A percentile compares a stretch with the other conserved stretches of the same genome.
These are phyloP conservation scores for Hippophae tibetana DNA, from an alignment of 306 rosid species.

Conservation along the genomic window DNA sequence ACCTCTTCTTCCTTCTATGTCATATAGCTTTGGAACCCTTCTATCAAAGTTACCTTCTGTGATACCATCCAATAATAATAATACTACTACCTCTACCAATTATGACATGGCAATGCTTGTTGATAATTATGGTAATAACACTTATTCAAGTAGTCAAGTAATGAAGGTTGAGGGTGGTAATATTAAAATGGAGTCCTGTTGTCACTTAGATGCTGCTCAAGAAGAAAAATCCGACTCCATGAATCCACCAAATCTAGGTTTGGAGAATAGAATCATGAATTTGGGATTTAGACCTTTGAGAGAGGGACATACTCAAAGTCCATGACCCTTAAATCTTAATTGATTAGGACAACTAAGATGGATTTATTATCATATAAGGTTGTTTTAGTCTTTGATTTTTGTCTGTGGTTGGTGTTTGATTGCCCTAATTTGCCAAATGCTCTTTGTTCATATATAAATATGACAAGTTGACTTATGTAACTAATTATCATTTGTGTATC, in stretches of 20 bases:
- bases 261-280: constrained; percentile 5
- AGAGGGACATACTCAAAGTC: constrained; percentile 19
- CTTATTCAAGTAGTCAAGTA: constrained; percentile 15
- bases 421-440: constrained; percentile 3
- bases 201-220: constrained; percentile 29
- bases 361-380: constrained; percentile 16
- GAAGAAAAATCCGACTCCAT: constrained; percentile 20
- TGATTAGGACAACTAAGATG: constrained; percentile 19
- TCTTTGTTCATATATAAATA: neutral
- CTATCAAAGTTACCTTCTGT: constrained; percentile 38
- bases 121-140: constrained; percentile 15
- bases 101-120: constrained; percentile 7
- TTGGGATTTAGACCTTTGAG: constrained; percentile 13
- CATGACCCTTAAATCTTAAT: constrained; percentile 25
- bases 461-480: too few species aligned
- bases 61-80: constrained; percentile 1
- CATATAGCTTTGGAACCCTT: constrained; percentile 45
- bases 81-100: constrained; percentile 20
- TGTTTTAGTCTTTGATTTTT: constrained; percentile 1
- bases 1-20: constrained; percentile 42
- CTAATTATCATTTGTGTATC: too few species aligned
- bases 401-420: constrained; percentile 11
- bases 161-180: constrained; percentile 24
- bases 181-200: constrained; percentile 23
- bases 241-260: constrained; percentile 19